These are phyloP conservation scores for Pythium aristosporum DNA, from an alignment of 352 stramenopile species.

Conservation along the genomic window DNA sequence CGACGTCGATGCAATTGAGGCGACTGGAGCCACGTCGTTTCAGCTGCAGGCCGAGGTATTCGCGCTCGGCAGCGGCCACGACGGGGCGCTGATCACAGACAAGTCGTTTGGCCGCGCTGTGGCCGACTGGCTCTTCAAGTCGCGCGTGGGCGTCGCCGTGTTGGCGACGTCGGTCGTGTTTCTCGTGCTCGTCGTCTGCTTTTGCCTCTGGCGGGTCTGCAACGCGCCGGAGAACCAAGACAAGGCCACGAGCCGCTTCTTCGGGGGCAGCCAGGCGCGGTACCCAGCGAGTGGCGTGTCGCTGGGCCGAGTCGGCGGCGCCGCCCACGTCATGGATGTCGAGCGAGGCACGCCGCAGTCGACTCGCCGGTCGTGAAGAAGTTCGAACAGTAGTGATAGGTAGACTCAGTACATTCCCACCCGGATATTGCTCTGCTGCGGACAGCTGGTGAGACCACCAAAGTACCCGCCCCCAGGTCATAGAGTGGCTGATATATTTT, in stretches of 20 bases:
- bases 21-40: slow-evolving; percentile 29
- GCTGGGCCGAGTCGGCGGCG: slow-evolving; percentile 2
- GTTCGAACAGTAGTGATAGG: too few species aligned
- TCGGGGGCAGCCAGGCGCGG: slow-evolving; percentile 1
- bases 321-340: slow-evolving; percentile 10
- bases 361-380: background rate
- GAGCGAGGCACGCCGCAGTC: slow-evolving; percentile 2
- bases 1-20: background rate
- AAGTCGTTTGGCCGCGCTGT: slow-evolving; percentile 48
- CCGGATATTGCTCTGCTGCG: too few species aligned
- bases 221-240: slow-evolving; percentile 70
- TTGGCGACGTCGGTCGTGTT: slow-evolving; percentile 47
- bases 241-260: slow-evolving; percentile 20
- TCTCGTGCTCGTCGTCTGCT: slow-evolving; percentile 40
- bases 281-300: background rate
- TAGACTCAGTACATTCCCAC: too few species aligned
- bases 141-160: slow-evolving; percentile 43
- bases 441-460: too few species aligned
- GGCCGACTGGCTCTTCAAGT: slow-evolving; percentile 50
- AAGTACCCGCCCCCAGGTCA: too few species aligned
- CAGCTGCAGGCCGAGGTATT: slow-evolving; percentile 47
- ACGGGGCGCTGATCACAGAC: slow-evolving; percentile 38
- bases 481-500: too few species aligned
- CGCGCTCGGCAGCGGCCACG: slow-evolving; percentile 21
- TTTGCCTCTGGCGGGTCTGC: slow-evolving; percentile 55